Evolutionary conservation across 257 asterid genomes (phyloP).

Genomic region (Solanum ahanhuiri): DNA sequence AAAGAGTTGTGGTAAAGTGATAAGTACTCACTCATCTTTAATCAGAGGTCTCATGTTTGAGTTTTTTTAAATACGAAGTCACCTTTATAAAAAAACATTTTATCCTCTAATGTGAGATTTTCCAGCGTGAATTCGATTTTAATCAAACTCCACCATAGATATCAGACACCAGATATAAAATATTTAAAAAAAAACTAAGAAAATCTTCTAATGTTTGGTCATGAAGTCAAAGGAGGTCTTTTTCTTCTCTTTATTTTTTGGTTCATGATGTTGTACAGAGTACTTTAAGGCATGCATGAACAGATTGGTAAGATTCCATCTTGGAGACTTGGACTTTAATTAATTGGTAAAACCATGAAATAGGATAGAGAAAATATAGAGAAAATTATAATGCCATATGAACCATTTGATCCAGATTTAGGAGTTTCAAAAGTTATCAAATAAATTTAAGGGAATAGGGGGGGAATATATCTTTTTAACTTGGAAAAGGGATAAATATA

Average conservation of each 20-base stretch:
- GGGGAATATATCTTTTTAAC: background rate
- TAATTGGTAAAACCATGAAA: background rate
- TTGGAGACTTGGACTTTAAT: background rate
- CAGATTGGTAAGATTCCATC: background rate
- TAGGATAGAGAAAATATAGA: background rate
- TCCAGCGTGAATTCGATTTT: fast-evolving
- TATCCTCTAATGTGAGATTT: fast-evolving
- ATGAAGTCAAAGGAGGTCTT: background rate
- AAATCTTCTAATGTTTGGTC: background rate
- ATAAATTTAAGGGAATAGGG: background rate
- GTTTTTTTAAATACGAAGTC: too few species aligned
- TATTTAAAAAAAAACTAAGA: background rate
- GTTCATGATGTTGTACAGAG: background rate
- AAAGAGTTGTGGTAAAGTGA: too few species aligned
- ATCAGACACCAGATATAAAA: too few species aligned
- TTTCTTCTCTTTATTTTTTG: background rate
- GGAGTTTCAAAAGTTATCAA: background rate
- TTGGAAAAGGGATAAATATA: background rate
- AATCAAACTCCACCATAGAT: too few species aligned
- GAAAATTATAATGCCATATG: background rate
- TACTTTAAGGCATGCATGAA: background rate
- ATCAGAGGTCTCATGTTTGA: too few species aligned
- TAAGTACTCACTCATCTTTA: too few species aligned
- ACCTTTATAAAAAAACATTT: too few species aligned
- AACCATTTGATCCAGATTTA: background rate